Conservation (phyloP, 768 basidiomycete genomes). For the Naematelia encephala region DNA sequence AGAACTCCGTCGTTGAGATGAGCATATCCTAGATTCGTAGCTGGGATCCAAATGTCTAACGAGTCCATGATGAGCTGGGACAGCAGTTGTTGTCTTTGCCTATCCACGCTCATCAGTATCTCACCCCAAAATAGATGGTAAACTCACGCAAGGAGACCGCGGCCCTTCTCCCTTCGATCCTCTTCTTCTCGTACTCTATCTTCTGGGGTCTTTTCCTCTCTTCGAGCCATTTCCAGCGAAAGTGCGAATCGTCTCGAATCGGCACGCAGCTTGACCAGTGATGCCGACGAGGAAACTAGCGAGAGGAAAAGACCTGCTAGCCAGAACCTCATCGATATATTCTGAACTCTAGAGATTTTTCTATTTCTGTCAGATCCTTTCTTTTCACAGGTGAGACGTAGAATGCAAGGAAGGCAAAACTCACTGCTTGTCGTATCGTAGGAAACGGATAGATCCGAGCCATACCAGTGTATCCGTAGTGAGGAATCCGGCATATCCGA, state of each 20-base stretch:
- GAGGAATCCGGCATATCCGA: conserved; percentile 85
- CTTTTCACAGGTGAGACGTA: not conserved
- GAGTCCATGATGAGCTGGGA: conserved; percentile 80
- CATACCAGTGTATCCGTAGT: conserved; percentile 77
- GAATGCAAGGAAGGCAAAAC: conserved; percentile 8
- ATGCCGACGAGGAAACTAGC: conserved; percentile 55
- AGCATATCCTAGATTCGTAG: conserved; percentile 70
- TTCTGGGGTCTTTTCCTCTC: conserved; percentile 30
- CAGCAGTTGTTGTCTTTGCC: conserved; percentile 62
- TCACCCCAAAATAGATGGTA: not conserved
- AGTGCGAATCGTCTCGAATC: conserved; percentile 40
- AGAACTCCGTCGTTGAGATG: conserved; percentile 78
- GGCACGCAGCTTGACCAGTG: conserved; percentile 42
- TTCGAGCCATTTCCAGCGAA: conserved; percentile 26
- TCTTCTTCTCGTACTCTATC: conserved; percentile 55
- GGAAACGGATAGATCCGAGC: conserved; percentile 58
- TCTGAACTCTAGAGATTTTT: conserved; percentile 61
- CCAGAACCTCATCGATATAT: conserved; percentile 79
- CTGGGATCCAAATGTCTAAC: conserved; percentile 86
- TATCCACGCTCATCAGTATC: conserved; percentile 51
- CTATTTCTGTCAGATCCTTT: conserved; percentile 51
- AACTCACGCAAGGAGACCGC: conserved; percentile 54
- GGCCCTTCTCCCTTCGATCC: conserved; percentile 68
- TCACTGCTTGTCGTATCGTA: conserved; percentile 42
- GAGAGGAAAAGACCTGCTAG: conserved; percentile 79